These are phyloP conservation scores for Hygrophila difformis DNA, from an alignment of 257 asterid species.

Conservation along the genomic window DNA sequence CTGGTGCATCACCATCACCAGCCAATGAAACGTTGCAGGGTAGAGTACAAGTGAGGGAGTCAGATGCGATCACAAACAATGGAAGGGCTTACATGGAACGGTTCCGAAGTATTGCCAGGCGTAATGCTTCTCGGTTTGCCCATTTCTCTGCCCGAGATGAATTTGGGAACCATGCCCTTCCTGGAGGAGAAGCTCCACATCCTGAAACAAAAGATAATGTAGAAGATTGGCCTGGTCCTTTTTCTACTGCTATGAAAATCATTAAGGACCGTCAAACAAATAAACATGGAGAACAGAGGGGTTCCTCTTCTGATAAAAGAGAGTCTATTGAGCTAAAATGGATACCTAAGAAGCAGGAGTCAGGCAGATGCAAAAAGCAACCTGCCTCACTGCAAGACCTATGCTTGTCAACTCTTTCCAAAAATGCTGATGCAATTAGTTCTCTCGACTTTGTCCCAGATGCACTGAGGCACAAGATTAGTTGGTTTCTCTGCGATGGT, in stretches of 20 bases:
- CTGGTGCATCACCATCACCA: slow-evolving; percentile 15
- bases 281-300: slow-evolving; percentile 19
- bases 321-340: slow-evolving; percentile 39
- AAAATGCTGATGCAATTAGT: slow-evolving; percentile 69
- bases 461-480: slow-evolving; percentile 60
- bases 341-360: slow-evolving; percentile 43
- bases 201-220: slow-evolving; percentile 19
- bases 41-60: slow-evolving; percentile 21
- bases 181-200: slow-evolving; percentile 27
- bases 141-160: slow-evolving; percentile 57
- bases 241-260: slow-evolving; percentile 84
- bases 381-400: slow-evolving; percentile 58
- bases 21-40: slow-evolving; percentile 23
- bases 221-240: slow-evolving; percentile 98
- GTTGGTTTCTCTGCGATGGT: slow-evolving; percentile 58
- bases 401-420: slow-evolving; percentile 57
- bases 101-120: slow-evolving; percentile 54
- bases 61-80: slow-evolving; percentile 10
- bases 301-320: slow-evolving; percentile 23
- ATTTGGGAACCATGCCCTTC: slow-evolving; percentile 22
- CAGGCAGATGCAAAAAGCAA: slow-evolving; percentile 28
- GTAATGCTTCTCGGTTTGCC: slow-evolving; percentile 73
- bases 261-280: slow-evolving; percentile 51
- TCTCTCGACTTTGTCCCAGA: slow-evolving; percentile 84
- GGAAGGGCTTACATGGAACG: slow-evolving; percentile 29